Base-by-base conservation (phyloP, 352 stramenopile species). In the Phytophthora sp. region DNA sequence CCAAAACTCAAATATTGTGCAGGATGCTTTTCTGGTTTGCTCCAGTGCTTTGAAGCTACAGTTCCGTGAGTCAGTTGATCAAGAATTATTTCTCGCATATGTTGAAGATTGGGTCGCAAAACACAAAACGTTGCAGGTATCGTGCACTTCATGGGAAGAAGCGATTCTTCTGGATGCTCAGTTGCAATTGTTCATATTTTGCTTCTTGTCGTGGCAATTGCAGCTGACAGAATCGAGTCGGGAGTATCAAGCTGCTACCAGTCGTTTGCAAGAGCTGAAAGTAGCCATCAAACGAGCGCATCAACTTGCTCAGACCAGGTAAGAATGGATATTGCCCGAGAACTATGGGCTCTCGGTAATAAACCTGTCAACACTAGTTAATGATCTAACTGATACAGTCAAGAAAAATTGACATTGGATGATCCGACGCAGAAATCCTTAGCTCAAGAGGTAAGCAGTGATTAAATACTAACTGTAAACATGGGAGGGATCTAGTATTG, bases 1-100 rank as follows among this genome's bases (percentile, higher is more conserved):
- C 16, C 16, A 24, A 29, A 55, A 26, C 18, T n/a, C 16, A 24
- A 29, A 55, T 52, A 12, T 41, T 29, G 1, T 57, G 2, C 15
- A 90, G 79, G 82, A 90, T 44, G 65, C 73, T 0, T 90, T 90
- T 63, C 18, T 85, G 0, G 77, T 90, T 9, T 79, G 57, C 41
- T 83, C 73, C 15, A 88, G 72, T 31, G 71, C 76, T 12, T 66
- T 90, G 4, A 90, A 89, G 65, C 45, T 90, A 27, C 73, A 89
- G 49, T 90, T 89, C 23, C 53, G 69, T 11, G 74, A 83, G 16
- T 69, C 57, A 3, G 45, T 90, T 18, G 82, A 90, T 30, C 69
- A 83, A 38, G 79, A 90, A 38, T 53, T 90, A 11, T 89, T 90
- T 44, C 63, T 73, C 20, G 82, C 79, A 7, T 86, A 90, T 42